phyloP scores from a whole-genome alignment of 345 rosid species.

The Linum tenue region DNA sequence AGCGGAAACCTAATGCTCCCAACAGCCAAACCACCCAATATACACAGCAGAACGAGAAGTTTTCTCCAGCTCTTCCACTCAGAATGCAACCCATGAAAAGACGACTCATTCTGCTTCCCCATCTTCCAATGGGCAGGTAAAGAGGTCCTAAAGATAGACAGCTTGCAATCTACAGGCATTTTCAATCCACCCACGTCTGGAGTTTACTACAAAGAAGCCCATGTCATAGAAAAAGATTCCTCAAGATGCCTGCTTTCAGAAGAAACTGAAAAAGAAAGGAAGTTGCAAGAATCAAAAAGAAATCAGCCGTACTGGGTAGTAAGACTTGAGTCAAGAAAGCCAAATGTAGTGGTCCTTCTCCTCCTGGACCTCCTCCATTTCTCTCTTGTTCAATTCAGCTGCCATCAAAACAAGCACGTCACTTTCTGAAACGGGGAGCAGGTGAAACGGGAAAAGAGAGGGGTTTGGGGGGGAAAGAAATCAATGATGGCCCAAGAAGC shows the following conservation, averaged over 20 bases:
- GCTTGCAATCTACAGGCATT: constrained; percentile 49
- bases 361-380: not conserved
- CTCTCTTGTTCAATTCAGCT: not conserved
- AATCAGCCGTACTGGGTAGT: not conserved
- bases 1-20: constrained; percentile 33
- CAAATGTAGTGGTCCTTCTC: not conserved
- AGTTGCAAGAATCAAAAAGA: constrained; percentile 15
- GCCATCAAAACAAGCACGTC: not conserved
- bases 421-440: not conserved
- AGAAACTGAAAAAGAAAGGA: constrained; percentile 12
- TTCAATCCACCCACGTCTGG: constrained; percentile 25
- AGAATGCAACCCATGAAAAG: constrained; percentile 16
- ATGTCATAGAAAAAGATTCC: constrained; percentile 29
- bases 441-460: not conserved
- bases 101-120: constrained; percentile 36
- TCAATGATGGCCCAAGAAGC: not conserved
- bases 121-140: constrained; percentile 28
- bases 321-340: not conserved
- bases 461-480: not conserved
- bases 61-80: constrained; percentile 35
- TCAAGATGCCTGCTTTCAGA: constrained; percentile 17
- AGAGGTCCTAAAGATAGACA: constrained; percentile 33
- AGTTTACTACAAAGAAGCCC: constrained; percentile 15
- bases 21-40: constrained; percentile 27
- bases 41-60: constrained; percentile 26